Evolutionary conservation across 768 basidiomycete genomes (phyloP).

Genomic region (Sporobolomyces phaffii): DNA sequence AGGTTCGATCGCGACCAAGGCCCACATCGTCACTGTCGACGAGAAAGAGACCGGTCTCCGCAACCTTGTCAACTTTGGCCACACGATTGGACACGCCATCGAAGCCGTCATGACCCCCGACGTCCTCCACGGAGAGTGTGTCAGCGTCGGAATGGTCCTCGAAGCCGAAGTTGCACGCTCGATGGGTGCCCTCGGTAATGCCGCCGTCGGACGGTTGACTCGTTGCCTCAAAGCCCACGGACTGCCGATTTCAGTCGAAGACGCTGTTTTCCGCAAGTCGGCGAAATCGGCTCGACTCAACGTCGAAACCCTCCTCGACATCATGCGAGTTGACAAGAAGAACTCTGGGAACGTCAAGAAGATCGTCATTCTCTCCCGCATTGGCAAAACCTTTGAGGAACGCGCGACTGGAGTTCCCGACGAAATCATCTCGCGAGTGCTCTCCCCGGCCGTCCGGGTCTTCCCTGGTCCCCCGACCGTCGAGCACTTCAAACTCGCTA

Average conservation of each 20-base stretch:
- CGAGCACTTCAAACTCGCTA: conserved; percentile 63
- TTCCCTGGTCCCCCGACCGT: conserved; percentile 54
- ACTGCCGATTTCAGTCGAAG: conserved; percentile 72
- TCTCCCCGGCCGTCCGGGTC: conserved; percentile 73
- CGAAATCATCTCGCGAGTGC: conserved; percentile 68
- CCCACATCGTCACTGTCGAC: conserved; percentile 94
- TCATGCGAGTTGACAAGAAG: conserved; percentile 90
- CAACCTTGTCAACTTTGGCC: conserved; percentile 98
- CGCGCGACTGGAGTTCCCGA: conserved; percentile 83
- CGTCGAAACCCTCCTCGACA: conserved; percentile 75
- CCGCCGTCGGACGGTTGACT: conserved; percentile 81
- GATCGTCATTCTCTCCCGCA: conserved; percentile 80
- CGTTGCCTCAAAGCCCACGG: conserved; percentile 85
- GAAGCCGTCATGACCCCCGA: conserved; percentile 90
- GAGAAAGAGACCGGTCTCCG: conserved; percentile 93
- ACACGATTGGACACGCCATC: conserved; percentile 96
- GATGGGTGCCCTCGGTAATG: conserved; percentile 80
- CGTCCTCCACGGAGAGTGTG: conserved; percentile 93
- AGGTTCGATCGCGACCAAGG: conserved; percentile 88
- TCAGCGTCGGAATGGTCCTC: conserved; percentile 90
- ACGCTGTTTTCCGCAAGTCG: conserved; percentile 67
- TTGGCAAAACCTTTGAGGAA: conserved; percentile 85
- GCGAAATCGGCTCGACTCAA: conserved; percentile 64
- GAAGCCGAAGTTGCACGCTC: conserved; percentile 89
- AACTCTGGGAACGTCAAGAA: conserved; percentile 89